phyloP scores from a whole-genome alignment of 1,139 yeast genomes.

The Debaryomyces sp. region DNA sequence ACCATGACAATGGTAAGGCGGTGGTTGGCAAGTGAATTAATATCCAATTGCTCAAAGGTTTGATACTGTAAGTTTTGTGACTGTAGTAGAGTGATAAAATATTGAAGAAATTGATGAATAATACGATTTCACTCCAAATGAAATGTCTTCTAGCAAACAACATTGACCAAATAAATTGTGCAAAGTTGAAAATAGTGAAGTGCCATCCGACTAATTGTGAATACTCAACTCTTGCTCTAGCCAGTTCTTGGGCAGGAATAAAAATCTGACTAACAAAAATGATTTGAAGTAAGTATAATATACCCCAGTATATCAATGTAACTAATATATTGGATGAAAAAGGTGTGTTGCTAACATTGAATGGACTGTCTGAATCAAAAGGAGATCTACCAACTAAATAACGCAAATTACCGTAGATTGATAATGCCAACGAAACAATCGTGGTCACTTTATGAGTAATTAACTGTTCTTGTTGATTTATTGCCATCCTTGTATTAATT shows the following conservation, averaged over 20 bases:
- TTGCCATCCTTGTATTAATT: slow-evolving; percentile 5
- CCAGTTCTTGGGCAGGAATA: slow-evolving; percentile 37
- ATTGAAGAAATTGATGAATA: slow-evolving; percentile 59
- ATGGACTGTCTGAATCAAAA: slow-evolving; percentile 46
- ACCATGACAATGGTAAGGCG: slow-evolving; percentile 77
- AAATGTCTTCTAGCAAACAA: slow-evolving; percentile 60
- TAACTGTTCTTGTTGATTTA: slow-evolving; percentile 10
- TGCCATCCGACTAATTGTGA: slow-evolving; percentile 56
- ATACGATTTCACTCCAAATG: slow-evolving; percentile 57
- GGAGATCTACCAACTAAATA: slow-evolving; percentile 56
- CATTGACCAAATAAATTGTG: slow-evolving; percentile 62
- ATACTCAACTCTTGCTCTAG: slow-evolving; percentile 21
- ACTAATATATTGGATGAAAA: slow-evolving; percentile 63
- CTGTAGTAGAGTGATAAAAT: slow-evolving; percentile 56
- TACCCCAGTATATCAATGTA: slow-evolving; percentile 58
- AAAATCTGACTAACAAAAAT: slow-evolving; percentile 56
- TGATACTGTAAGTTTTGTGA: slow-evolving; percentile 61
- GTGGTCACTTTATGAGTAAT: slow-evolving; percentile 47
- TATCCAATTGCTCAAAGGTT: slow-evolving; percentile 54
- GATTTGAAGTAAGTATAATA: slow-evolving; percentile 55
- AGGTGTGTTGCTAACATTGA: slow-evolving; percentile 58
- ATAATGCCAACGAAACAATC: slow-evolving; percentile 51
- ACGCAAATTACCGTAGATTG: slow-evolving; percentile 56
- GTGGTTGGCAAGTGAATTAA: slow-evolving; percentile 64
- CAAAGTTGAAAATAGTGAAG: slow-evolving; percentile 61